Evolutionary conservation across 2,329 filamentous ascomycete genomes (phyloP).

Genomic region (Aspergillus vadensis): DNA sequence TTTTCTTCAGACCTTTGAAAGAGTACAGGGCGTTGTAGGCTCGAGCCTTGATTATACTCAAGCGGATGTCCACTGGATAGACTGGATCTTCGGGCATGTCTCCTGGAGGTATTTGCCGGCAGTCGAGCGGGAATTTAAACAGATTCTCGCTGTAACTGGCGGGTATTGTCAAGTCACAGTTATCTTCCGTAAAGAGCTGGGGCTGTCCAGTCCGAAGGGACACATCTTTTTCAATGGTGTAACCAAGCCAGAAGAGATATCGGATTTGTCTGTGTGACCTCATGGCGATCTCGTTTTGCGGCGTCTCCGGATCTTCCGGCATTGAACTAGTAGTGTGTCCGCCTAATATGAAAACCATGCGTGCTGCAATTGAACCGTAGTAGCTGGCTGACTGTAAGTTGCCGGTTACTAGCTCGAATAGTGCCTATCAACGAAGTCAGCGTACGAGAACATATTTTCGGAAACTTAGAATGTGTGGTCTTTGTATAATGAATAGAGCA

Average conservation of each 20-base stretch:
- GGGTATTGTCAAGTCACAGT: constrained; percentile 57
- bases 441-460: neutral
- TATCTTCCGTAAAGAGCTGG: constrained; percentile 53
- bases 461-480: neutral
- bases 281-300: constrained; percentile 15
- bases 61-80: constrained; percentile 53
- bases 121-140: constrained; percentile 23
- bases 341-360: constrained; percentile 54
- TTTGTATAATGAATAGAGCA: neutral
- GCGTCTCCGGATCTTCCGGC: constrained; percentile 27
- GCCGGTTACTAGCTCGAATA: constrained; percentile 51
- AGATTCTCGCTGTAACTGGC: constrained; percentile 41
- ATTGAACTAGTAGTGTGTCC: constrained; percentile 41
- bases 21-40: constrained; percentile 55
- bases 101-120: constrained; percentile 13
- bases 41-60: constrained; percentile 57
- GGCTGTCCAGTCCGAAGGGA: constrained; percentile 57
- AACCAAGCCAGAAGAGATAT: constrained; percentile 58
- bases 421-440: constrained; percentile 29
- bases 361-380: constrained; percentile 50
- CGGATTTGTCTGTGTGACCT: constrained; percentile 34
- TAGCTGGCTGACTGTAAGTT: constrained; percentile 51
- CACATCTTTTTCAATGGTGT: constrained; percentile 59
- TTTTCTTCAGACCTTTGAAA: constrained; percentile 49
- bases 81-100: constrained; percentile 31